Conservation (phyloP, 2,329 filamentous ascomycete species). For the Huntiella savannae region DNA sequence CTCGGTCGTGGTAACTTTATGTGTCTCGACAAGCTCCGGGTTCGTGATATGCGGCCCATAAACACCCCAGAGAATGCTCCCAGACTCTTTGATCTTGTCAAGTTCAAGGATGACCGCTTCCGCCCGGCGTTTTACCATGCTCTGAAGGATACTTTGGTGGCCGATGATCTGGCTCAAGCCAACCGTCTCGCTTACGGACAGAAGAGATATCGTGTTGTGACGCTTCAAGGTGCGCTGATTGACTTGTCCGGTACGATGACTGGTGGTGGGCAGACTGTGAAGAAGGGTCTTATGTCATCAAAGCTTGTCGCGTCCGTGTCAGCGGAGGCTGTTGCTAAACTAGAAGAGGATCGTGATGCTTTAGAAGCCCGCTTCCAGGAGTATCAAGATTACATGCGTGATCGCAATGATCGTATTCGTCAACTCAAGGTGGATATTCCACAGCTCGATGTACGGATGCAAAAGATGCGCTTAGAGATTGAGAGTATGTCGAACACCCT, state of each 20-base stretch:
- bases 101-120: conserved; percentile 73
- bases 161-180: conserved; percentile 80
- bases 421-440: conserved; percentile 63
- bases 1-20: conserved; percentile 95
- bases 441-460: conserved; percentile 69
- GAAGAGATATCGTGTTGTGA: conserved; percentile 88
- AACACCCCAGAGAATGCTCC: conserved; percentile 84
- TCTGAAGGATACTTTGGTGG: conserved; percentile 86
- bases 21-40: conserved; percentile 69
- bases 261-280: conserved; percentile 78
- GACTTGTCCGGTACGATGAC: conserved; percentile 99
- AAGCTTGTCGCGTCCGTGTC: conserved; percentile 76
- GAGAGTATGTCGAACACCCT: conserved; percentile 75
- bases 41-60: conserved; percentile 59
- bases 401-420: conserved; percentile 55
- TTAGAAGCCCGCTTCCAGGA: conserved; percentile 67
- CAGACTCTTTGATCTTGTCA: conserved; percentile 80
- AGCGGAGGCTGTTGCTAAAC: conserved; percentile 72
- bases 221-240: conserved; percentile 83
- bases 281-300: conserved; percentile 89
- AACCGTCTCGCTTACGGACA: conserved; percentile 93
- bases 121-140: conserved; percentile 86
- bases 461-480: conserved; percentile 76
- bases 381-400: conserved; percentile 68
- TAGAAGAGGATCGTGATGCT: conserved; percentile 71